These are phyloP conservation scores for Aspergillus carlsbadensis DNA, from an alignment of 495 filamentous ascomycete genomes.

Conservation along the genomic window DNA sequence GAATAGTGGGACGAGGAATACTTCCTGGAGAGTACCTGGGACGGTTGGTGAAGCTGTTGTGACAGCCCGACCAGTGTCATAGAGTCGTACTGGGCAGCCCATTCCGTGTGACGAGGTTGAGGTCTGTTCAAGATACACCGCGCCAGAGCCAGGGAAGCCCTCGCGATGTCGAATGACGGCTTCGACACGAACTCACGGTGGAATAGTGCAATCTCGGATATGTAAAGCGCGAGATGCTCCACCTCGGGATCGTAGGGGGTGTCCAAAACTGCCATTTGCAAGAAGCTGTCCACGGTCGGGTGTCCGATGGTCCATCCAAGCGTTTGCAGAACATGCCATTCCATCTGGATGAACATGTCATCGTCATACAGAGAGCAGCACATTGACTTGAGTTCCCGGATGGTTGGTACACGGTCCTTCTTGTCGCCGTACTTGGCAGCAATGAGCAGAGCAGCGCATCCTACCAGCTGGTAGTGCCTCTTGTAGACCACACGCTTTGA, in stretches of 20 bases:
- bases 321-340: constrained; percentile 99
- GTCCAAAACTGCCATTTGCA: constrained; percentile 72
- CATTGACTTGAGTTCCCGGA: constrained; percentile 96
- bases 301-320: constrained; percentile 94
- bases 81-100: constrained; percentile 79
- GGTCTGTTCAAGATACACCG: constrained; percentile 80
- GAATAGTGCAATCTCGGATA: constrained; percentile 91
- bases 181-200: constrained; percentile 94
- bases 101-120: constrained; percentile 71
- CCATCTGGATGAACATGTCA: constrained; percentile 99
- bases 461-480: constrained; percentile 96
- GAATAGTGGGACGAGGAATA: constrained; percentile 82
- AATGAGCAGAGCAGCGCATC: constrained; percentile 93
- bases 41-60: constrained; percentile 83
- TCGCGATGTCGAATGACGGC: constrained; percentile 84
- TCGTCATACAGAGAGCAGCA: constrained; percentile 98
- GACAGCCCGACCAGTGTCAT: constrained; percentile 77
- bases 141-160: constrained; percentile 80
- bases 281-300: constrained; percentile 90
- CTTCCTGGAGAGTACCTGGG: constrained; percentile 81
- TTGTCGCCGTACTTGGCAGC: constrained; percentile 98
- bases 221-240: constrained; percentile 91
- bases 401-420: constrained; percentile 94
- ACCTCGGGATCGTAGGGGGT: constrained; percentile 72
- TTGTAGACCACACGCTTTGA: constrained; percentile 98